Base-by-base conservation (phyloP, 441 rosid genomes). In the Syzygium malaccense region DNA sequence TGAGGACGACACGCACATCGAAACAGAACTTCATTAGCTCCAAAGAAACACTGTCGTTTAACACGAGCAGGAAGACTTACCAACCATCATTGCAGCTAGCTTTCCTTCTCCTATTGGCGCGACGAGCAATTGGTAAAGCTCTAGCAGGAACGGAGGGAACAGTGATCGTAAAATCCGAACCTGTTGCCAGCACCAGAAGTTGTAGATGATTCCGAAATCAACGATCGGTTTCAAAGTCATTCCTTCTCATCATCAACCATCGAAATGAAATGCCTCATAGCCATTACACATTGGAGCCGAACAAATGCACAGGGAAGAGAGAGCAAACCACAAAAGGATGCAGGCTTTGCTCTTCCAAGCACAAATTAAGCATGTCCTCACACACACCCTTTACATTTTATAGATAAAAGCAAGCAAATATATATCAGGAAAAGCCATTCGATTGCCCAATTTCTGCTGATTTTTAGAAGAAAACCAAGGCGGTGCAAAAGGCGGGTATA, bases 51-150 rank as follows among this genome's bases (percentile, higher is more conserved):
- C 53, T 23, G 7, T 13, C 4, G 53, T 23, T 41, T 0, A 23
- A 20, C 18, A 41, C 51, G 6, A 75, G 53, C 53, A 0, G 79
- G 19, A 60, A 51, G 26, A 92, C 99, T 93, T 92, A 97, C 99
- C 99, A 92, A 96, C 96, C 99, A 96, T 96, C 87, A 91, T 37
- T 28, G 98, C 96, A 89, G 99, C 98, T 83, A 94, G 45, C 89
- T 95, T 93, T 58, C 99, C 99, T 89, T 91, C 95, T 83, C 92
- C 96, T 49, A 96, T 55, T 54, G 98, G 99, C 45, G 96, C 91
- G 85, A 96, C 88, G 87, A 96, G 95, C 90, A 91, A 84, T 91
- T 94, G 94, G 91, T 93, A 96, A 75, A 97, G 94, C 75, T 96
- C 95, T 41, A 94, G 91, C 80, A 97, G 85, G 4, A 94, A 90